phyloP scores from a whole-genome alignment of 2,329 filamentous ascomycete genomes.

The Daldinia eschscholtzii region DNA sequence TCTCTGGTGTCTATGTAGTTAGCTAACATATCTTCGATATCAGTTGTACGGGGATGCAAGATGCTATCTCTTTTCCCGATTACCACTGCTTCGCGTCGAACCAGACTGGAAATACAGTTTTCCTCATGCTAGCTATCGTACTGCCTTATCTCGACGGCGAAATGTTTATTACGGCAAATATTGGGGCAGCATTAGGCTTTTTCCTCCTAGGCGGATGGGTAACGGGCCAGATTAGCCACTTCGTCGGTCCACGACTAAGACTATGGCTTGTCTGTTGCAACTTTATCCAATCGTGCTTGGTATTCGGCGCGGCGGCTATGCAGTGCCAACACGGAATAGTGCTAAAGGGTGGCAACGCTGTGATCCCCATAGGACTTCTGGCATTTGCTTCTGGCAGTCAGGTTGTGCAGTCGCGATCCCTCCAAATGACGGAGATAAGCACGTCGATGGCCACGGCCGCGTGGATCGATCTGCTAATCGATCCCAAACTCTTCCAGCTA shows the following conservation, averaged over 20 bases:
- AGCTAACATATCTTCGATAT: constrained; percentile 20
- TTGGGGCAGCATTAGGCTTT: constrained; percentile 66
- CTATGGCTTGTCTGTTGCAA: constrained; percentile 68
- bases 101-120: constrained; percentile 74
- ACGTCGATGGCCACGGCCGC: constrained; percentile 75
- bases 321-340: constrained; percentile 59
- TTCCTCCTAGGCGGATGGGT: constrained; percentile 68
- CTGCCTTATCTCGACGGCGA: constrained; percentile 61
- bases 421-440: constrained; percentile 71
- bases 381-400: constrained; percentile 70
- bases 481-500: constrained; percentile 61
- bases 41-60: constrained; percentile 65
- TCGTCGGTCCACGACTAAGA: constrained; percentile 63
- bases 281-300: constrained; percentile 65
- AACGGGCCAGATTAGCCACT: constrained; percentile 68
- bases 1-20: not conserved
- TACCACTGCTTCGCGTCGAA: constrained; percentile 74
- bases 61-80: constrained; percentile 71
- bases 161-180: constrained; percentile 66
- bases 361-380: constrained; percentile 63
- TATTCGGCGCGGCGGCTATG: constrained; percentile 65
- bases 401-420: constrained; percentile 67
- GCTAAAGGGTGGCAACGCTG: constrained; percentile 54
- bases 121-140: constrained; percentile 66
- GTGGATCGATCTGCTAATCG: constrained; percentile 71